Evolutionary conservation across 106 monocot genomes (phyloP), one percentile per base, ranked within the genome.

Genomic region (Chionographis japonica): DNA sequence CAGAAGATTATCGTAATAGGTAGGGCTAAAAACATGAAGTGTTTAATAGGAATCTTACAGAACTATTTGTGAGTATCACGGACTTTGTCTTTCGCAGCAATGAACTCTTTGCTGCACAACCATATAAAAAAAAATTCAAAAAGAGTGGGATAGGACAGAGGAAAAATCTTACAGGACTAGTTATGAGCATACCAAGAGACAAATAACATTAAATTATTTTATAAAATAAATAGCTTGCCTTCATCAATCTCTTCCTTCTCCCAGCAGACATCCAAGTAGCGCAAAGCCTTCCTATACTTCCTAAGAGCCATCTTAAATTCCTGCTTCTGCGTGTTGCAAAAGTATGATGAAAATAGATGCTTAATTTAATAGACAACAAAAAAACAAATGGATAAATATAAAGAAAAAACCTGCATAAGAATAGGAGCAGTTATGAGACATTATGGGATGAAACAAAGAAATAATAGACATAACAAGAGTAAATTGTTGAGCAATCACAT

Each of bases 191-290:
- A n/a, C n/a, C n/a, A n/a, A n/a, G n/a, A n/a, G n/a, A n/a, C n/a
- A n/a, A n/a, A n/a, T n/a, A n/a, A n/a, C n/a, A n/a, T n/a, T n/a
- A n/a, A n/a, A n/a, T n/a, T n/a, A n/a, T n/a, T n/a, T n/a, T n/a
- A n/a, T n/a, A n/a, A n/a, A n/a, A n/a, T n/a, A 18, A 59, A 57
- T 53, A 8, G 37, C 68, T 74, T 36, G 53, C 83, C 79, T 79
- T 84, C 83, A 75, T 84, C 83, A 50, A 84, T 84, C 62, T 79
- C 83, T 72, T 79, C 70, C 58, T 79, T 75, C 38, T 84, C 83
- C 83, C 83, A 84, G 62, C 83, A 84, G 60, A 68, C 67, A 59
- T 84, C 83, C 50, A 84, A 53, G 60, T 84, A 84, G 16, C 83
- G 69, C 62, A 84, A 63, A 54, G 79, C 79, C 61, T 84, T 84